Evolutionary conservation across 169 alveolate genomes (phyloP).

Genomic region (Eimeria necatrix): DNA sequence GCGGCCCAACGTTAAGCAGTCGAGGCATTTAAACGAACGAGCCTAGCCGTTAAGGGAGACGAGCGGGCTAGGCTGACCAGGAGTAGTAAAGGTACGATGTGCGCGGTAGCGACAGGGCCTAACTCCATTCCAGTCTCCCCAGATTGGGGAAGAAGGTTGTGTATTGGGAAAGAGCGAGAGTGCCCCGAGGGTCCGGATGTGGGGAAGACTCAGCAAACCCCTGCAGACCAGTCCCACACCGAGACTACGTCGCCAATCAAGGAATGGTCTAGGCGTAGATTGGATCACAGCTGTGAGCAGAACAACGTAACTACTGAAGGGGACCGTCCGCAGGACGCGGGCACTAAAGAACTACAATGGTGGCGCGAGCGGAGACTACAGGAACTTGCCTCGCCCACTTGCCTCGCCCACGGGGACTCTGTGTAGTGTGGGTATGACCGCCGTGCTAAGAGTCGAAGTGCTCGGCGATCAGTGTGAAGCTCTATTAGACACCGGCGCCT

Average conservation of each 20-base stretch:
- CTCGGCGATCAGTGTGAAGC: background rate
- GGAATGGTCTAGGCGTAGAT: background rate
- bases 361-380: no score
- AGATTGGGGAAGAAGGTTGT: no score
- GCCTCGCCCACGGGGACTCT: background rate
- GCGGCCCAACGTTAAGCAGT: no score
- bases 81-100: no score
- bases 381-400: background rate
- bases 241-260: background rate
- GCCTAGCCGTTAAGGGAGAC: no score
- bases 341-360: background rate
- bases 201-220: background rate
- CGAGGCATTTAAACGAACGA: no score
- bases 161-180: no score
- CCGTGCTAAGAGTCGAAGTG: background rate
- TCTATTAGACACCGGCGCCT: background rate
- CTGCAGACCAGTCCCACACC: background rate
- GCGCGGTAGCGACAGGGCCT: no score
- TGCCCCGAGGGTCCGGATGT: background rate
- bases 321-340: background rate
- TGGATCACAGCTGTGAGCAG: background rate
- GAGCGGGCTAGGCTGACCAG: no score
- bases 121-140: no score
- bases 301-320: background rate
- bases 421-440: background rate